phyloP scores from a whole-genome alignment of 192 early-diverging fungal genomes.

The Backusella morwellensis region DNA sequence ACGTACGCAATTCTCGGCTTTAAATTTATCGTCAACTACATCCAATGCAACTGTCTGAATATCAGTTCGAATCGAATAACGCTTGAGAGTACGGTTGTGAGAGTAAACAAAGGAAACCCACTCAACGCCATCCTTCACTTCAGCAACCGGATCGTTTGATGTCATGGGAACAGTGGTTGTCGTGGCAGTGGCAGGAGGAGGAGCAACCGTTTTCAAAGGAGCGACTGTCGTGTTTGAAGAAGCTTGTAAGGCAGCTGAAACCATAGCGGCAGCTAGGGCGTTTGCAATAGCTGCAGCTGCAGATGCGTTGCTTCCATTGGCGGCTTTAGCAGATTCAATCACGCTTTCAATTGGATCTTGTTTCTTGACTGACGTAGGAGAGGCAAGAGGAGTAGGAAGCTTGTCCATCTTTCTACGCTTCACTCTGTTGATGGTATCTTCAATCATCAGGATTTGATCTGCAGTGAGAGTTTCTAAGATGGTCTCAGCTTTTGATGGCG shows the following conservation, averaged over 20 bases:
- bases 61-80: slow-evolving; percentile 72
- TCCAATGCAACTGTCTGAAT: slow-evolving; percentile 56
- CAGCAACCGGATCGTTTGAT: slow-evolving; percentile 29
- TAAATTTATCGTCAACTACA: slow-evolving; percentile 56
- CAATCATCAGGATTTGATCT: slow-evolving; percentile 26
- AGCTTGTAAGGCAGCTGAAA: background rate
- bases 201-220: background rate
- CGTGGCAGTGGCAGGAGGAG: background rate
- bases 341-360: slow-evolving; percentile 4
- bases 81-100: slow-evolving; percentile 58
- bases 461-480: slow-evolving; percentile 17
- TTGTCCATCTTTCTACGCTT: slow-evolving; percentile 23
- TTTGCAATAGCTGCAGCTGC: slow-evolving; percentile 19
- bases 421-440: slow-evolving; percentile 19
- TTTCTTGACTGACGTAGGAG: background rate
- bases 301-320: background rate
- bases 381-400: slow-evolving; percentile 5
- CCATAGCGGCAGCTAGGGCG: slow-evolving; percentile 20
- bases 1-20: slow-evolving; percentile 71
- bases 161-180: background rate
- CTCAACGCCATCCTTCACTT: slow-evolving; percentile 50
- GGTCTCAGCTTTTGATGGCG: slow-evolving; percentile 23
- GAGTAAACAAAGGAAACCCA: slow-evolving; percentile 71
- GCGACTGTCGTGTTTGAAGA: slow-evolving; percentile 3
- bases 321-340: background rate